Evolutionary conservation across 169 alveolate genomes (phyloP), one percentile per base, ranked within the genome.

Genomic region (Theileria parva): DNA sequence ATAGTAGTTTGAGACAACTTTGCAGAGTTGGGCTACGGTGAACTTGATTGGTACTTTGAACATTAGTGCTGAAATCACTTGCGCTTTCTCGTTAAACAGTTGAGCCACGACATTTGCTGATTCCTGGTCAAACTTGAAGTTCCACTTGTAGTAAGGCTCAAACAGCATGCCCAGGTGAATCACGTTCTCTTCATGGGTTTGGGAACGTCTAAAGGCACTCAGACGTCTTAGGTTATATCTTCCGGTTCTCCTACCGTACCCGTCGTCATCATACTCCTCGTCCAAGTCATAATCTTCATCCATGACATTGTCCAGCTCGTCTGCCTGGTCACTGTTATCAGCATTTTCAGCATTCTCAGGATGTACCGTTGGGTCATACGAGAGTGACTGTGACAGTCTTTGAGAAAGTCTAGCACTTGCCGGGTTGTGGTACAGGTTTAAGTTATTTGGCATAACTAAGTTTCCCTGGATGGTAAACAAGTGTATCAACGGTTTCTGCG

Each of bases 61-160:
- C 86, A 83, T 77, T 39, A 79, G 74, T 23, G 60, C 63, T n/a
- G 80, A 85, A 25, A 77, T 32, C 13, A 59, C 28, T 60, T 83
- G 85, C 15, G 71, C 89, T 37, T 80, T 67, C 28, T 30, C 67
- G 77, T 83, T 83, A 76, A 83, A 83, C 6, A 83, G 30, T 48
- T 83, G 89, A 15, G 51, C 89, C n/a, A 76, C 81, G 17, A 76
- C 67, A 51, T 57, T 69, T 51, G 76, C 48, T 8, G 69, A 28
- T n/a, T 8, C 39, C 9, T 39, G 68, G 25, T 68, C 53, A 50
- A 34, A 15, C 77, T 83, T 83, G 27, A 1, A 25, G 59, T 44
- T 13, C 69, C 73, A 67, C 50, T 66, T 65, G n/a, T 60, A 19
- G 55, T 83, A 83, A 4, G 67, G 69, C 80, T 59, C 67, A 37